These are phyloP conservation scores for Pseudocercospora crystallina DNA, from an alignment of 2,329 filamentous ascomycete species.

Conservation along the genomic window DNA sequence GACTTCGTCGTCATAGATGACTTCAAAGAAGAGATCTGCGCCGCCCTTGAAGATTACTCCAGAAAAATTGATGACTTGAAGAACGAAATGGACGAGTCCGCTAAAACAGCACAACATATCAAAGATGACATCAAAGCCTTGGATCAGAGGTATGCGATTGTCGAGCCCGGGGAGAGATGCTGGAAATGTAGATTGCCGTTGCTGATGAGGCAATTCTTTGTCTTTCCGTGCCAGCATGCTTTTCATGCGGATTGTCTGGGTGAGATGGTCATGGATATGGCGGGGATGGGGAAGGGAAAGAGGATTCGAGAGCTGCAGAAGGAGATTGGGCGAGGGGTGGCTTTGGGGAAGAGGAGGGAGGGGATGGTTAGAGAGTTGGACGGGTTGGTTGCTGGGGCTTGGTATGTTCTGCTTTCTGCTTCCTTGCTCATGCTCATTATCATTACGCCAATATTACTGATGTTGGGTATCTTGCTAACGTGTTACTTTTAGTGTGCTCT, in stretches of 20 bases:
- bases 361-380: slow-evolving; percentile 85
- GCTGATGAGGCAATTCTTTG: slow-evolving; percentile 90
- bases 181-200: slow-evolving; percentile 84
- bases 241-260: slow-evolving; percentile 96
- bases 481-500: slow-evolving; percentile 65
- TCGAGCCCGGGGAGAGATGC: slow-evolving; percentile 93
- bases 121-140: slow-evolving; percentile 83
- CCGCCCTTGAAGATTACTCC: slow-evolving; percentile 88
- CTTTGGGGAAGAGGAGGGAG: slow-evolving; percentile 72
- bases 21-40: slow-evolving; percentile 97
- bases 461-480: slow-evolving; percentile 37
- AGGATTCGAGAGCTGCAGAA: slow-evolving; percentile 83
- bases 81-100: slow-evolving; percentile 93
- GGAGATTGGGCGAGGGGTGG: slow-evolving; percentile 71
- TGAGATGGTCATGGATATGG: slow-evolving; percentile 77
- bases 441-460: neutral
- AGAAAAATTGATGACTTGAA: slow-evolving; percentile 85
- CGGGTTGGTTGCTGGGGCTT: slow-evolving; percentile 83
- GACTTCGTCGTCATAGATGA: slow-evolving; percentile 99
- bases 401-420: slow-evolving; percentile 37
- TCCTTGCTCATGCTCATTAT: neutral
- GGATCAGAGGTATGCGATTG: slow-evolving; percentile 88
- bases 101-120: slow-evolving; percentile 85
- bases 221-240: slow-evolving; percentile 96
- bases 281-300: slow-evolving; percentile 71